Conservation (phyloP, 345 rosid genomes). For the Dipteronia dyeriana region DNA sequence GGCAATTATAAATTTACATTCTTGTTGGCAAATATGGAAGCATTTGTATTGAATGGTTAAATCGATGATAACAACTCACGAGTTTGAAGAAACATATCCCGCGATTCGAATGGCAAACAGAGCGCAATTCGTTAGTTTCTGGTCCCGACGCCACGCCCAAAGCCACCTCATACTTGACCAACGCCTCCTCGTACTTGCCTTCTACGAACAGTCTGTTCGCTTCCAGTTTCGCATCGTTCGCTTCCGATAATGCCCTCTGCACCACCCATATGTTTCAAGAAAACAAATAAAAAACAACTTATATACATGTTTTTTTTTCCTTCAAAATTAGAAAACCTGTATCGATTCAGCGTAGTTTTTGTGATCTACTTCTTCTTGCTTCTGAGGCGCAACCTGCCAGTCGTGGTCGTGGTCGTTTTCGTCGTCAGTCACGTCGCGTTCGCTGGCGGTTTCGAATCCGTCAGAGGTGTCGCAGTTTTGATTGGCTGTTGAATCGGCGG, state of each 20-base stretch:
- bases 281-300: not conserved
- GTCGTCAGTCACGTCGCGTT: constrained; percentile 52
- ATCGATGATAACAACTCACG: constrained; percentile 38
- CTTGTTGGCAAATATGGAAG: not conserved
- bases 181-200: constrained; percentile 78
- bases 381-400: not conserved
- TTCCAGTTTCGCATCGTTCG: constrained; percentile 71
- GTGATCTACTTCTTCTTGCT: constrained; percentile 13
- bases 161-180: constrained; percentile 63
- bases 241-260: constrained; percentile 58
- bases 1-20: too few relatives aligned
- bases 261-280: not conserved
- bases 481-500: constrained; percentile 29
- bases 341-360: constrained; percentile 34
- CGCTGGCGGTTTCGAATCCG: constrained; percentile 96
- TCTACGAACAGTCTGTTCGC: constrained; percentile 72
- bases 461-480: constrained; percentile 58
- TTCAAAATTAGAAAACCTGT: constrained; percentile 31
- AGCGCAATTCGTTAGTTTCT: constrained; percentile 52
- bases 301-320: too few relatives aligned
- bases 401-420: constrained; percentile 33
- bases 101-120: constrained; percentile 82
- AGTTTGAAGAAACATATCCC: constrained; percentile 73
- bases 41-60: not conserved
- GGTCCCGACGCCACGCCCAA: constrained; percentile 50